A percentile compares a stretch with the other conserved stretches of the same genome.
Evolutionary conservation across 1,284 basidiomycete species (phyloP).

Genomic region (Trichosporon faecale): DNA sequence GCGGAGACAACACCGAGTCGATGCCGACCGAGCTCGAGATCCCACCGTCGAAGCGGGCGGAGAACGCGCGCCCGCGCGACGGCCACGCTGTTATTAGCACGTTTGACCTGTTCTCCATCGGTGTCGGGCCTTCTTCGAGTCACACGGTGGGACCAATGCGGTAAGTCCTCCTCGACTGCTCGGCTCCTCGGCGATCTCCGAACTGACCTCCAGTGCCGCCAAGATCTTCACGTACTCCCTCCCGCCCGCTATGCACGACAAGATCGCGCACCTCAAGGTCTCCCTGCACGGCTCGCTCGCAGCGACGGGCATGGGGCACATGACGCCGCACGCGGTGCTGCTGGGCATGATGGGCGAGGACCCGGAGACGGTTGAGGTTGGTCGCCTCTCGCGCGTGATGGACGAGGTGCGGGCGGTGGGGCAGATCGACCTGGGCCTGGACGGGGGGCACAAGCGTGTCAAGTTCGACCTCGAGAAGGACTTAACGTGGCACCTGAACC

Average conservation of each 20-base stretch:
- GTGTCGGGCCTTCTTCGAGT: slow-evolving; percentile 55
- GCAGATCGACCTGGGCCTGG: slow-evolving; percentile 54
- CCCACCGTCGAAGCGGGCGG: slow-evolving; percentile 23
- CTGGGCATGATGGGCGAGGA: slow-evolving; percentile 77
- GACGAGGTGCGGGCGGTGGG: slow-evolving; percentile 33
- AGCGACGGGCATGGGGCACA: slow-evolving; percentile 71
- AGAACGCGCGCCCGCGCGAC: slow-evolving; percentile 21
- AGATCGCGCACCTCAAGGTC: slow-evolving; percentile 78
- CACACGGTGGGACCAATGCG: slow-evolving; percentile 85
- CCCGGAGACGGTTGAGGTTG: slow-evolving; percentile 44
- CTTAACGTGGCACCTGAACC: slow-evolving; percentile 57
- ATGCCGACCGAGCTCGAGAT: slow-evolving; percentile 14
- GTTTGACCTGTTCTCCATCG: slow-evolving; percentile 91
- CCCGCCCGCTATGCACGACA: slow-evolving; percentile 22
- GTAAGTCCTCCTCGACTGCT: slow-evolving; percentile 18
- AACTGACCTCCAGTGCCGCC: slow-evolving; percentile 17
- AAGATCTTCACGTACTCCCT: slow-evolving; percentile 30
- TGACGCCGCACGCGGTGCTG: slow-evolving; percentile 89
- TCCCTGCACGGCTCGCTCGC: slow-evolving; percentile 63
- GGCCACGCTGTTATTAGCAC: slow-evolving; percentile 91
- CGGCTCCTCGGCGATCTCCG: background rate
- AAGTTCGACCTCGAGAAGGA: slow-evolving; percentile 81
- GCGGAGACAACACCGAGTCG: background rate
- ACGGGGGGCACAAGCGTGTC: slow-evolving; percentile 67
- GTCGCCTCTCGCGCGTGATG: slow-evolving; percentile 34